Evolutionary conservation across 345 rosid species (phyloP).

Genomic region (Triadica sebifera): DNA sequence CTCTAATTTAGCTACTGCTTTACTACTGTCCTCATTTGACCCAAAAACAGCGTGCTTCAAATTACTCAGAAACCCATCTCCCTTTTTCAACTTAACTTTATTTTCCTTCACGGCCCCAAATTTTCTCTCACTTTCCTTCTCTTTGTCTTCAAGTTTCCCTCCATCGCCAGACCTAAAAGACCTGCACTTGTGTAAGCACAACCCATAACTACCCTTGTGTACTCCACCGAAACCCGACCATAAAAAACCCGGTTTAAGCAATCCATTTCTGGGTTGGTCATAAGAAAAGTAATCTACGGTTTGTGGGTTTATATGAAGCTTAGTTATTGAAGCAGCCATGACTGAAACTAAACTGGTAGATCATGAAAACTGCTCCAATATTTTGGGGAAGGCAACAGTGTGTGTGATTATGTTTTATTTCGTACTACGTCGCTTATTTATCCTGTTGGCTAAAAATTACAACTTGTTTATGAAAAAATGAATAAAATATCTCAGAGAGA

Average conservation of each 20-base stretch:
- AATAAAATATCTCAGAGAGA: background rate
- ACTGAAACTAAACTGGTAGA: background rate
- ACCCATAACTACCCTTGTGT: conserved; percentile 23
- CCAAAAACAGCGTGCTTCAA: conserved; percentile 41
- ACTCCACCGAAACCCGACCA: conserved; percentile 29
- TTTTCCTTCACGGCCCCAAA: conserved; percentile 33
- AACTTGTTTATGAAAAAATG: background rate
- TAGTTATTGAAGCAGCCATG: conserved; percentile 54
- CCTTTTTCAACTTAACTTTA: conserved; percentile 35
- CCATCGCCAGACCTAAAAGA: conserved; percentile 55
- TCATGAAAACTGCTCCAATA: conserved; percentile 25
- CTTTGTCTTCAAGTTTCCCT: conserved; percentile 38
- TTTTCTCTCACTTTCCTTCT: conserved; percentile 29
- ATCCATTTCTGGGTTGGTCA: conserved; percentile 29
- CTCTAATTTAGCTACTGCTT: conserved; percentile 54
- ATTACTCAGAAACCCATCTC: conserved; percentile 42
- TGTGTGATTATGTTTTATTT: background rate
- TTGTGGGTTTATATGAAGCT: conserved; percentile 52
- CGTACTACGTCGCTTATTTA: background rate
- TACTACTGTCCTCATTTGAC: conserved; percentile 43
- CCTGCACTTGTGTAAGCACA: conserved; percentile 39
- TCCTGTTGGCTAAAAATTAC: background rate
- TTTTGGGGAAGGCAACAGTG: background rate
- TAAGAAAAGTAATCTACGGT: conserved; percentile 34
- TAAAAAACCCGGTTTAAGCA: conserved; percentile 28